These are phyloP conservation scores for Phytophthora sojae DNA, from an alignment of 352 stramenopile genomes.

Conservation along the genomic window DNA sequence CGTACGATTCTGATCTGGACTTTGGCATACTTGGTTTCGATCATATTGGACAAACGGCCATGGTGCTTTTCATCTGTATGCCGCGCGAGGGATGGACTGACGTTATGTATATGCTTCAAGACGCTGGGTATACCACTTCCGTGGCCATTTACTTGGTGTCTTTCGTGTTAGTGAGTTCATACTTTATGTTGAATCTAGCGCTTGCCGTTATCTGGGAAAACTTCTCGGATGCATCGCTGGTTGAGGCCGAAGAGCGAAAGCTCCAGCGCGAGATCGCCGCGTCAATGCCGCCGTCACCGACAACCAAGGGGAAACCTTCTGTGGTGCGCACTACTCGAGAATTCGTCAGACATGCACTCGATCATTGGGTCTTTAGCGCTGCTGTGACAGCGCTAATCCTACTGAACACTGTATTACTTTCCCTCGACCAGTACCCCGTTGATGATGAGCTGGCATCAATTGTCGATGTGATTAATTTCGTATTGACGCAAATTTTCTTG, in stretches of 20 bases:
- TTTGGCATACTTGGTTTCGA: constrained; percentile 91
- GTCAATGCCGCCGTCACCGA: constrained; percentile 7
- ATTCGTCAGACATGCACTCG: constrained; percentile 37
- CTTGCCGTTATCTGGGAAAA: constrained; percentile 92
- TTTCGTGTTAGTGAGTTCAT: constrained; percentile 89
- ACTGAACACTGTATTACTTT: constrained; percentile 85
- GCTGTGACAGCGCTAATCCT: constrained; percentile 69
- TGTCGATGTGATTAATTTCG: constrained; percentile 71
- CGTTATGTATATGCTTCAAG: constrained; percentile 73
- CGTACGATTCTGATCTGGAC: constrained; percentile 77
- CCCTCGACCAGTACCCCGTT: constrained; percentile 79
- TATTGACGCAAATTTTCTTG: constrained; percentile 58
- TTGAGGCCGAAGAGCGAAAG: constrained; percentile 57
- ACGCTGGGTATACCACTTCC: constrained; percentile 51
- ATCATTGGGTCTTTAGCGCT: constrained; percentile 64
- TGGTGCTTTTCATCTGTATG: constrained; percentile 92
- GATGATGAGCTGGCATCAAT: constrained; percentile 35
- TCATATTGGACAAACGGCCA: constrained; percentile 76
- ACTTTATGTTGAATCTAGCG: constrained; percentile 92
- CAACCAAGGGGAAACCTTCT: constrained; percentile 12
- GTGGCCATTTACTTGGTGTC: constrained; percentile 83
- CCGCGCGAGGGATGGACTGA: constrained; percentile 91
- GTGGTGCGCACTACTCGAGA: constrained; percentile 6
- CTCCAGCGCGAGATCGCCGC: constrained; percentile 35
- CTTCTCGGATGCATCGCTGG: constrained; percentile 65